Percentiles rank a stretch among this genome's conserved stretches.
These are phyloP conservation scores for Tolypocladium amazonense DNA, from an alignment of 2,329 filamentous ascomycete species.

Conservation along the genomic window DNA sequence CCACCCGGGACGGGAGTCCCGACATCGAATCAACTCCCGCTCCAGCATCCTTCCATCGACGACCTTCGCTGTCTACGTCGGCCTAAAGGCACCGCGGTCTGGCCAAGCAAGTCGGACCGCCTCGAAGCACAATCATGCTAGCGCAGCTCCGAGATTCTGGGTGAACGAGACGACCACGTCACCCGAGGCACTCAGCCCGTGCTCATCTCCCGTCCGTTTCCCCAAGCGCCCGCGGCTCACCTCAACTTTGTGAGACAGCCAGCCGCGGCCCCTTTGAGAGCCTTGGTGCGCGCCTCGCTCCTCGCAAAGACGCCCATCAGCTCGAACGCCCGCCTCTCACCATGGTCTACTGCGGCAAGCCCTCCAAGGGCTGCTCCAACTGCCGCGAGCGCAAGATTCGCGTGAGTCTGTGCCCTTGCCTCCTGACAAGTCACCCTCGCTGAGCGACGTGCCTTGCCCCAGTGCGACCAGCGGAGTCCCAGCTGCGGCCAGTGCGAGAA, in stretches of 20 bases:
- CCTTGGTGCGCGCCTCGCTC: neutral
- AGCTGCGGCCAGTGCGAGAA: conserved; percentile 45
- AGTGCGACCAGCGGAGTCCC: conserved; percentile 43
- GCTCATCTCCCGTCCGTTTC: neutral
- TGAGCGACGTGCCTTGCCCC: neutral
- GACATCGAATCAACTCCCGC: neutral
- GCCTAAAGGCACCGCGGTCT: neutral
- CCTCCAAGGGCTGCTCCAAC: conserved; percentile 44
- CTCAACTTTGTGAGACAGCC: neutral
- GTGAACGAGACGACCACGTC: neutral
- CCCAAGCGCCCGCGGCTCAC: neutral
- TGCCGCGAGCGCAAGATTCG: conserved; percentile 46
- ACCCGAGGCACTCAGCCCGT: neutral
- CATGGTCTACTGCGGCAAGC: conserved; percentile 50
- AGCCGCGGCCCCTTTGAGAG: neutral
- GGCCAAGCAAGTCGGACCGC: neutral
- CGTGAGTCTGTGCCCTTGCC: conserved; percentile 25
- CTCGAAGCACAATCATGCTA: neutral
- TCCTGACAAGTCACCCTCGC: conserved; percentile 3
- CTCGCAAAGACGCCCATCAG: neutral
- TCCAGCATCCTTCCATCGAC: neutral
- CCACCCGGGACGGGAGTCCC: neutral
- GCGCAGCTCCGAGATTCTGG: neutral
- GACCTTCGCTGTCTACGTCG: neutral
- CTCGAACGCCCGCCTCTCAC: neutral